Base-by-base conservation (phyloP, 2,329 filamentous ascomycete genomes). In the Cercospora beticola region DNA sequence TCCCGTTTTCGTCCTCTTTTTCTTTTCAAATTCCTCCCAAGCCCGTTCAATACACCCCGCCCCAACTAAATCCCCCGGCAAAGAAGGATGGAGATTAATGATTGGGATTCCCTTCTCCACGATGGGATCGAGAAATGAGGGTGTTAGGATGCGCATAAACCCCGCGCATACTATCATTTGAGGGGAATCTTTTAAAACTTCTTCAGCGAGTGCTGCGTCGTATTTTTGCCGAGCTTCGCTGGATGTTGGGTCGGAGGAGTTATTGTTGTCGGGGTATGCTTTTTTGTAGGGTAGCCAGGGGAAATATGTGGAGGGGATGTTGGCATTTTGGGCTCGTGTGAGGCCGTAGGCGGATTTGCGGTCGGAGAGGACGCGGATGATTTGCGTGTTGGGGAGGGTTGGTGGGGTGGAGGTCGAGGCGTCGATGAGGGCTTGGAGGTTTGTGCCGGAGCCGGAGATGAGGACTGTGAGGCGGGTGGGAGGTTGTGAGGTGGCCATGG, bases 81-180 rank as follows among this genome's bases (percentile, higher is more conserved):
- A 79, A 3, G 90, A 88, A 10, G 92, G 93, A 76, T 97, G 93
- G 49, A 97, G 80, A 77, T 97, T 97, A 75, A 97, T 94, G 56
- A 94, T 88, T 26, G 85, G 86, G 40, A 94, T 83, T 0, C 85
- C 86, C 0, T 84, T 87, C 12, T 79, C 81, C 36, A 87, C 84
- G 7, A 97, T 77, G 1, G 92, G 91, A 8, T 86, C 84, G 59
- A 97, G 82, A 78, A 96, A 95, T 1, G 84, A 82, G 2, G 84
- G 83, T 0, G 88, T 89, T 60, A 96, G 86, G 67, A 96, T 90
- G 78, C 95, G 90, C 92, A 96, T 96, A 86, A 92, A 96, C 2
- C 93, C 93, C 3, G 92, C 90, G 73, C 93, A 91, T 8, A 95
- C 90, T 60, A 97, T 88, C 65, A 97, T 80, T 65, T 94, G 87